phyloP scores from a whole-genome alignment of 1,139 yeast species.

The Meyerozyma carpophila region DNA sequence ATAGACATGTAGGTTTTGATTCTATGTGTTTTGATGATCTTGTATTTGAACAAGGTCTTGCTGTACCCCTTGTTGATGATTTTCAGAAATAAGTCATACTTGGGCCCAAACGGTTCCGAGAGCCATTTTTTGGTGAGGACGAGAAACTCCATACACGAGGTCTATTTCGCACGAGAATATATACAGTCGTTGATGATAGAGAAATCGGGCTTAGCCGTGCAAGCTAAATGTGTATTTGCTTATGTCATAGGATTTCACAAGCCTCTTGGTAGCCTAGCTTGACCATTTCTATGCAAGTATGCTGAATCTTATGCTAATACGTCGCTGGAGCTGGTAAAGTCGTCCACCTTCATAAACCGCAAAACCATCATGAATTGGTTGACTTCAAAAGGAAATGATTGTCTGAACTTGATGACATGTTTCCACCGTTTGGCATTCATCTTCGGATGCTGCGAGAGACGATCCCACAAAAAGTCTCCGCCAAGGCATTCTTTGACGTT shows the following conservation, averaged over 20 bases:
- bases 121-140: conserved; percentile 23
- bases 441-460: conserved; percentile 28
- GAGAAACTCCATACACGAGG: conserved; percentile 13
- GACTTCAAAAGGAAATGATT: conserved; percentile 34
- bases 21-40: conserved; percentile 38
- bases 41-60: conserved; percentile 37
- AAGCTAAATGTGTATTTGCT: too few species aligned
- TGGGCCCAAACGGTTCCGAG: conserved; percentile 6
- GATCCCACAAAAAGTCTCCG: conserved; percentile 44
- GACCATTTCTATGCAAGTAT: neutral
- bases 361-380: conserved; percentile 39
- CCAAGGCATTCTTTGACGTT: conserved; percentile 27
- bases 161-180: neutral
- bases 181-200: neutral
- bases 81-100: conserved; percentile 13
- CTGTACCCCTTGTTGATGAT: conserved; percentile 47
- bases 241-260: too few species aligned
- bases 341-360: conserved; percentile 29
- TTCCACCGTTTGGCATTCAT: conserved; percentile 45
- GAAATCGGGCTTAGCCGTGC: too few species aligned
- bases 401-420: conserved; percentile 37
- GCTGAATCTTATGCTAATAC: neutral
- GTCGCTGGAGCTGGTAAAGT: neutral
- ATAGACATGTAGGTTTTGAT: conserved; percentile 26
- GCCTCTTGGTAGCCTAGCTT: too few species aligned